Evolutionary conservation across 352 stramenopile genomes (phyloP), one percentile per base, ranked within the genome.

Genomic region (Thraustochytrium aureum): DNA sequence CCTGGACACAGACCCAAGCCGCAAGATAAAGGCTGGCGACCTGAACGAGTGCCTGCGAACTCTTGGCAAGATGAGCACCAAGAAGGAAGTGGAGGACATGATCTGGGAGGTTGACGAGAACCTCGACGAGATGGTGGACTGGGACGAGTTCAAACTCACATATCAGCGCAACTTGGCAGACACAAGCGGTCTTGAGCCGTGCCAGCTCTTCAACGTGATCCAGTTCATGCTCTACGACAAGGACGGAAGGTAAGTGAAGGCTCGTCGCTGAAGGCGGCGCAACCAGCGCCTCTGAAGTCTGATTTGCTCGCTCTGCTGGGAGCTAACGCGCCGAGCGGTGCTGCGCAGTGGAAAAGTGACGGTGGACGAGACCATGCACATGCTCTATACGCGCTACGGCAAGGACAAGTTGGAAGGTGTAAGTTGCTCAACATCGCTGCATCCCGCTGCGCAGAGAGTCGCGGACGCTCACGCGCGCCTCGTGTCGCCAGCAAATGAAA

Each of bases 71-170:
- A 89, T 91, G 39, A 91, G 87, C 74, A 87, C 89, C 6, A 97
- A 97, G 87, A 97, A 96, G 85, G 94, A 98, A 84, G 94, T 98
- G 61, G 92, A 92, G 65, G 93, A 98, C 74, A 98, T 99, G 90
- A 97, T 99, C 82, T 99, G 95, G 95, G 95, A 99, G 86, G 94
- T 96, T 17, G 95, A 99, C 85, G 94, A 99, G 83, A 98, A 99
- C 84, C 82, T 98, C 54, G 95, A 99, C 85, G 93, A 91, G 33
- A 88, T 89, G 43, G 89, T 97, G 54, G 92, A 97, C 85, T 97
- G 92, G 92, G 91, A 97, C 6, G 94, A 99, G 85, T 91, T 99
- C 60, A 89, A 91, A 67, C 86, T 95, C 73, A 99, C 97, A 89
- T 99, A 97, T 86, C 94, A 98, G 81, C 89, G 95, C 43, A 99